Conservation (phyloP, 148 eudicot genomes). For the Camellia granthamiana region DNA sequence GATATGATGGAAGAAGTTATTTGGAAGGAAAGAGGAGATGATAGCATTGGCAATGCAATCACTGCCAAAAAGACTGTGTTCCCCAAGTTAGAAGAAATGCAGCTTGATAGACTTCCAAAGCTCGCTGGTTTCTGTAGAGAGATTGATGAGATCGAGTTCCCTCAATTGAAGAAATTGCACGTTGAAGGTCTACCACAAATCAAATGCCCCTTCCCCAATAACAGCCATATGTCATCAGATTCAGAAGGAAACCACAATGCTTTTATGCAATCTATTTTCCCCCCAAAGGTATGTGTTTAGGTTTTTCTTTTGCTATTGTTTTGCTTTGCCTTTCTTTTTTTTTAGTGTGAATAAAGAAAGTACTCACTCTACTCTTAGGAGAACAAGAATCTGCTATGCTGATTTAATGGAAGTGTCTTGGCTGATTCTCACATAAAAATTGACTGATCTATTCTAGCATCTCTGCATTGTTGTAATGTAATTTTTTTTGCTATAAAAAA, state of each 20-base stretch:
- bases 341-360: not conserved
- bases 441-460: too few relatives aligned
- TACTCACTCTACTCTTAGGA: not conserved
- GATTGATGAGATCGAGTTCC: not conserved
- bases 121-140: conserved; percentile 4
- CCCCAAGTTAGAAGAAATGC: not conserved
- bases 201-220: not conserved
- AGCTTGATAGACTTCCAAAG: not conserved
- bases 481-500: too few relatives aligned
- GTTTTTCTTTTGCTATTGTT: not conserved
- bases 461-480: too few relatives aligned
- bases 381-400: not conserved
- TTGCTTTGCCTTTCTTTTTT: not conserved
- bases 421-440: too few relatives aligned
- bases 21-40: not conserved
- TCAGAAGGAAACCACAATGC: not conserved
- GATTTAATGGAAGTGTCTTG: too few relatives aligned
- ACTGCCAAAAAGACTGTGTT: not conserved
- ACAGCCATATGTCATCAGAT: not conserved
- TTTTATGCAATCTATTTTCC: not conserved
- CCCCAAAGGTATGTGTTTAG: not conserved
- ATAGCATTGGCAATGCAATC: not conserved
- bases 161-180: not conserved
- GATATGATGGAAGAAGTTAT: conserved; percentile 13
- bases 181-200: not conserved